Percentiles rank a stretch among this genome's conserved stretches.
Evolutionary conservation across 805 yeast genomes (phyloP).

Genomic region (Saccharomycopsis microspora): DNA sequence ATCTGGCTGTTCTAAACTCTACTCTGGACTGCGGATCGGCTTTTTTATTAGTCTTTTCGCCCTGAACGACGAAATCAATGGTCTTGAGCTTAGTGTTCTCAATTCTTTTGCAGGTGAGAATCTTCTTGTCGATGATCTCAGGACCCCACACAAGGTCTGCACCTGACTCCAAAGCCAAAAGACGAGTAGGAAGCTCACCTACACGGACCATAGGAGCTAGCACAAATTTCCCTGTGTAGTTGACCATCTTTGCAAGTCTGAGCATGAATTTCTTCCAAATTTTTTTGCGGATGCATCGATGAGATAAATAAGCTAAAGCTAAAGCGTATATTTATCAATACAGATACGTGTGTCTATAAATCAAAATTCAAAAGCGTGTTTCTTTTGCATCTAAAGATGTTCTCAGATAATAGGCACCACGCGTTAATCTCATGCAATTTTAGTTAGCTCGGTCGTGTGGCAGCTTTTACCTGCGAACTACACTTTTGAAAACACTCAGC

Average conservation of each 20-base stretch:
- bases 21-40: slow-evolving; percentile 33
- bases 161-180: slow-evolving; percentile 70
- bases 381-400: too few species aligned
- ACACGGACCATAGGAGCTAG: slow-evolving; percentile 96
- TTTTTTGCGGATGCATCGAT: too few species aligned
- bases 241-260: slow-evolving; percentile 29
- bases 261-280: background rate
- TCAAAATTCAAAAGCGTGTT: too few species aligned
- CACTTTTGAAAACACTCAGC: too few species aligned
- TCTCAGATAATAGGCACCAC: too few species aligned
- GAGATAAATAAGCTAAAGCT: too few species aligned
- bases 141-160: slow-evolving; percentile 96
- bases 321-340: too few species aligned
- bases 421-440: too few species aligned
- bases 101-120: slow-evolving; percentile 56
- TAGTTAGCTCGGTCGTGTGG: too few species aligned
- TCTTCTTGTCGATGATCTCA: slow-evolving; percentile 81
- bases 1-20: slow-evolving; percentile 65
- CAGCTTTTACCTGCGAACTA: too few species aligned
- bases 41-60: slow-evolving; percentile 20
- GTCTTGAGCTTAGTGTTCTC: slow-evolving; percentile 47
- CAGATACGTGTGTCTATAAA: too few species aligned
- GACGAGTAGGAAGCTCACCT: slow-evolving; percentile 86
- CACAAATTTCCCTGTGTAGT: slow-evolving; percentile 66
- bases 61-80: slow-evolving; percentile 38